phyloP scores from a whole-genome alignment of 2,329 filamentous ascomycete species.

The Fusarium oligoseptatum region DNA sequence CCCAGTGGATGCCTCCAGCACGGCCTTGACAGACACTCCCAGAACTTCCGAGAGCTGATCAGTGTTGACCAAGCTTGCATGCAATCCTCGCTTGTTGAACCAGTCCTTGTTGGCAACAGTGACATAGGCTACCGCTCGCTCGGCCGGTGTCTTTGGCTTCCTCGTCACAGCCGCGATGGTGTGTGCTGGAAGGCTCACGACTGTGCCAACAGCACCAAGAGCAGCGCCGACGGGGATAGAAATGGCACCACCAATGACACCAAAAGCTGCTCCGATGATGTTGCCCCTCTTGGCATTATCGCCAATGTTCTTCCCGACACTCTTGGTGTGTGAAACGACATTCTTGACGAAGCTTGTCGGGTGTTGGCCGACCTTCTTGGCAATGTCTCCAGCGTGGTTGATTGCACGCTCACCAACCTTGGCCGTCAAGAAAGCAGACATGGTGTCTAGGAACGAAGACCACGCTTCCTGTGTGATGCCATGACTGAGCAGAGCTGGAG shows the following conservation, averaged over 20 bases:
- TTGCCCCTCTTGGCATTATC: constrained; percentile 56
- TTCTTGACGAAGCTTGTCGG: constrained; percentile 54
- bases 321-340: constrained; percentile 53
- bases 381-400: constrained; percentile 58
- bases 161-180: constrained; percentile 51
- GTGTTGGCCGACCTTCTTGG: constrained; percentile 50
- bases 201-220: constrained; percentile 52
- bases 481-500: constrained; percentile 53
- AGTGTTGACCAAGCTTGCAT: constrained; percentile 54
- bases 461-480: constrained; percentile 54
- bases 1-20: constrained; percentile 55
- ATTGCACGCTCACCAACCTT: constrained; percentile 60
- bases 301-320: constrained; percentile 53
- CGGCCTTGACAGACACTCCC: constrained; percentile 50
- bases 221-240: constrained; percentile 56
- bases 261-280: constrained; percentile 54
- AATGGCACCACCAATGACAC: constrained; percentile 54
- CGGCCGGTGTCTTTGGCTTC: constrained; percentile 57
- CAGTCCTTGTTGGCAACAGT: constrained; percentile 59
- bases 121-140: constrained; percentile 58
- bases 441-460: constrained; percentile 53
- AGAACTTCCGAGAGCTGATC: constrained; percentile 48
- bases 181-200: constrained; percentile 50
- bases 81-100: constrained; percentile 55
- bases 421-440: constrained; percentile 61